phyloP scores from a whole-genome alignment of 208 protist species.

The Trypanosoma cruzi region DNA sequence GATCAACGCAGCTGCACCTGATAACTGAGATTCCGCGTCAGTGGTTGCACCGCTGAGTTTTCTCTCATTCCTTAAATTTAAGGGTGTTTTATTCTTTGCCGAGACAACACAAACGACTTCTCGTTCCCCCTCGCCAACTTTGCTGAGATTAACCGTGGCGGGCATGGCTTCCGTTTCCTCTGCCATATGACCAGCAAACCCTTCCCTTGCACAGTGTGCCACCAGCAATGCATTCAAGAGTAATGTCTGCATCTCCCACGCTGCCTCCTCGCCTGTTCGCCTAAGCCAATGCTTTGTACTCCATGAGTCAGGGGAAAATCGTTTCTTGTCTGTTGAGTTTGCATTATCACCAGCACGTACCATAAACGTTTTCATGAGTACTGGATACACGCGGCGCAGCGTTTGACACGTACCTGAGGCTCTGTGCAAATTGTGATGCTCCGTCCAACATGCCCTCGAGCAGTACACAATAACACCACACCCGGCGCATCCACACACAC shows the following conservation, averaged over 20 bases:
- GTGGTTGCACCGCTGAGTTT: neutral
- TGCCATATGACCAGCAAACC: constrained; percentile 21
- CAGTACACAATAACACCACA: constrained; percentile 72
- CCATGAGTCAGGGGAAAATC: constrained; percentile 18
- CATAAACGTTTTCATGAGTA: constrained; percentile 45
- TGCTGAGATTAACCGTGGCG: neutral
- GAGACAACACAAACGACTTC: neutral
- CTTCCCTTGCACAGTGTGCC: constrained; percentile 29
- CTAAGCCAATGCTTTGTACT: constrained; percentile 46
- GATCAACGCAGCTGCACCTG: neutral
- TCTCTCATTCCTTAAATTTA: neutral
- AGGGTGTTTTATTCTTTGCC: neutral
- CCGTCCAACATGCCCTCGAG: constrained; percentile 46
- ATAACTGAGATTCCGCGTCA: neutral
- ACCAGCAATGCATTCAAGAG: constrained; percentile 45
- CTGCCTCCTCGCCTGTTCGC: constrained; percentile 42
- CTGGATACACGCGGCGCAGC: constrained; percentile 52
- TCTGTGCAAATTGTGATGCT: constrained; percentile 35
- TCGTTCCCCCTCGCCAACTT: neutral
- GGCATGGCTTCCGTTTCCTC: neutral
- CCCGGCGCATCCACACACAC: constrained; percentile 47
- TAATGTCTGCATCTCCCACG: constrained; percentile 52
- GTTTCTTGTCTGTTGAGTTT: neutral
- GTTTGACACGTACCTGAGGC: constrained; percentile 49
- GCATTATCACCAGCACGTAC: constrained; percentile 1